These are phyloP conservation scores for Trichoderma guizhouense DNA, from an alignment of 2,329 filamentous ascomycete genomes.

Conservation along the genomic window DNA sequence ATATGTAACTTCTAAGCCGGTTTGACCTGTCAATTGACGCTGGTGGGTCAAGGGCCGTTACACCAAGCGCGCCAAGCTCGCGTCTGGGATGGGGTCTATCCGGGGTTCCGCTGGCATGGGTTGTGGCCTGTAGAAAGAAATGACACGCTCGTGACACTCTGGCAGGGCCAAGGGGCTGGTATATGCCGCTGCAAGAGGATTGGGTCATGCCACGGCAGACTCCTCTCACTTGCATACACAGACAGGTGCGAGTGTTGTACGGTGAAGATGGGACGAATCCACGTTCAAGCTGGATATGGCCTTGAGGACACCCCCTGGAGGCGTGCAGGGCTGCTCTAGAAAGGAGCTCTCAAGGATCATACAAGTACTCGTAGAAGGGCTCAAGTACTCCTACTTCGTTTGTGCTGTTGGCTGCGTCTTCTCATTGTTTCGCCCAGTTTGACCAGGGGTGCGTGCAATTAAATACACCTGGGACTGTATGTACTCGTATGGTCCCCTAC, in stretches of 20 bases:
- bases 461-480: neutral
- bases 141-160: slow-evolving; percentile 11
- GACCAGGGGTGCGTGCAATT: neutral
- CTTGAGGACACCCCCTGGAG: neutral
- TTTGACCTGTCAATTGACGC: slow-evolving; percentile 11
- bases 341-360: neutral
- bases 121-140: neutral
- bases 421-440: neutral
- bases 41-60: neutral
- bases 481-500: neutral
- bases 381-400: neutral
- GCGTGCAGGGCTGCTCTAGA: neutral
- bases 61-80: slow-evolving; percentile 7
- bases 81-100: neutral
- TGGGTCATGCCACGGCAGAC: slow-evolving; percentile 6
- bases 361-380: neutral
- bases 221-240: slow-evolving; percentile 5
- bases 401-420: neutral
- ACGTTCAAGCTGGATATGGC: neutral
- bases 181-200: neutral
- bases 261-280: neutral
- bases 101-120: slow-evolving; percentile 9
- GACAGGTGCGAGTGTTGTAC: neutral
- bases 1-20: neutral
- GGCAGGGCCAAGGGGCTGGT: neutral